These are phyloP conservation scores for Melaleuca alternifolia DNA, from an alignment of 345 rosid genomes.

Conservation along the genomic window DNA sequence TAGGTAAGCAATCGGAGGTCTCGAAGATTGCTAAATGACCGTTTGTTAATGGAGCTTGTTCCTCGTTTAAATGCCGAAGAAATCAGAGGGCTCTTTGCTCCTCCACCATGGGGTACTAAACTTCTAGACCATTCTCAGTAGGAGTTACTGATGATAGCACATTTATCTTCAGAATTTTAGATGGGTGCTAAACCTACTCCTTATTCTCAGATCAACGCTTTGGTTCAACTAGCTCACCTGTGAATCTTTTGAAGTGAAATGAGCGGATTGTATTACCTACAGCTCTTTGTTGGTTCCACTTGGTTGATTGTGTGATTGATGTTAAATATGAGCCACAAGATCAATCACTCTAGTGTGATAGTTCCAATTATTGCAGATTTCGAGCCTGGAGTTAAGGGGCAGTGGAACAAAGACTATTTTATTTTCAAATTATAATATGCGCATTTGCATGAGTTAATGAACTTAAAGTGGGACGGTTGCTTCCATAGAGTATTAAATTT, in stretches of 20 bases:
- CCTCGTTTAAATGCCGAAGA: slow-evolving; percentile 83
- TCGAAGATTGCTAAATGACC: slow-evolving; percentile 87
- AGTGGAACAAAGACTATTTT: background rate
- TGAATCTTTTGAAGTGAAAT: background rate
- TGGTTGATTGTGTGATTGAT: background rate
- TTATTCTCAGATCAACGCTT: background rate
- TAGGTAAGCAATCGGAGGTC: slow-evolving; percentile 87
- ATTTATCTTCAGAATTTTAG: background rate
- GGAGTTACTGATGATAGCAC: background rate
- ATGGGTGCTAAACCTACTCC: background rate
- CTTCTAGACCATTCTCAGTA: background rate
- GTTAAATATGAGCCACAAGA: background rate
- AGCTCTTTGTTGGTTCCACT: background rate
- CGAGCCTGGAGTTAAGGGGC: background rate
- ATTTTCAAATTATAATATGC: background rate
- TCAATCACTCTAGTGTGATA: background rate
- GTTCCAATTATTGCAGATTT: background rate
- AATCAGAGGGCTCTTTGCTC: slow-evolving; percentile 94
- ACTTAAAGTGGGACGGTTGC: background rate
- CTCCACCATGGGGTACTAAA: slow-evolving; percentile 91
- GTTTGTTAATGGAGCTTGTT: slow-evolving; percentile 90
- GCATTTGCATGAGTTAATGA: background rate
- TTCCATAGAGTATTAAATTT: background rate
- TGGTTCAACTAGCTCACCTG: background rate
- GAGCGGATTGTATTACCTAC: background rate